Percentiles rank a stretch among this genome's conserved stretches.
phyloP scores from a whole-genome alignment of 495 filamentous ascomycete genomes.

The Aspergillus sclerotiicarbonarius region DNA sequence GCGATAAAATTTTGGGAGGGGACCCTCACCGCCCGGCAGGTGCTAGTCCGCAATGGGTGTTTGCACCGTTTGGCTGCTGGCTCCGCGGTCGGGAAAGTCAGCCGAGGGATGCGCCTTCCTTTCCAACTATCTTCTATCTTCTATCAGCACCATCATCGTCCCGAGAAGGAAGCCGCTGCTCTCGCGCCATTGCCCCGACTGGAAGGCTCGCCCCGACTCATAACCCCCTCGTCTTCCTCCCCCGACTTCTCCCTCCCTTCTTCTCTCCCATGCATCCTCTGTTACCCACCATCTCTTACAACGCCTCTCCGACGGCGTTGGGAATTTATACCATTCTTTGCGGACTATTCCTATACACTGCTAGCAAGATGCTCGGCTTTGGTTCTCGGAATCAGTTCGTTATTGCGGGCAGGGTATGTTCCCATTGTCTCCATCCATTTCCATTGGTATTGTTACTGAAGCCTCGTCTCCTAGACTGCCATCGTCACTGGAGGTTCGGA shows the following conservation, averaged over 20 bases:
- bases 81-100: background rate
- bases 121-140: background rate
- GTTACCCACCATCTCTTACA: slow-evolving; percentile 25
- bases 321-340: slow-evolving; percentile 45
- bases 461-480: slow-evolving; percentile 59
- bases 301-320: slow-evolving; percentile 28
- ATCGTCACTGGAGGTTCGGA: slow-evolving; percentile 90
- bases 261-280: slow-evolving; percentile 30
- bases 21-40: slow-evolving; percentile 29
- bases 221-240: background rate
- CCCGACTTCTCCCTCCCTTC: slow-evolving; percentile 9
- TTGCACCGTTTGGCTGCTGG: slow-evolving; percentile 17
- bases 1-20: slow-evolving; percentile 36
- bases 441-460: background rate
- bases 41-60: slow-evolving; percentile 20
- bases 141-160: background rate
- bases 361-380: slow-evolving; percentile 65
- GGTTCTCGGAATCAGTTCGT: slow-evolving; percentile 70
- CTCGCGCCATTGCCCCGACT: background rate
- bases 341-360: slow-evolving; percentile 42
- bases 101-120: slow-evolving; percentile 1
- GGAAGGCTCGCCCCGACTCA: background rate
- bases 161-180: background rate
- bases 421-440: background rate
- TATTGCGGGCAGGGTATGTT: slow-evolving; percentile 73